Evolutionary conservation across 176 grass and related monocot genomes (phyloP).

Genomic region (Chloris gayana): DNA sequence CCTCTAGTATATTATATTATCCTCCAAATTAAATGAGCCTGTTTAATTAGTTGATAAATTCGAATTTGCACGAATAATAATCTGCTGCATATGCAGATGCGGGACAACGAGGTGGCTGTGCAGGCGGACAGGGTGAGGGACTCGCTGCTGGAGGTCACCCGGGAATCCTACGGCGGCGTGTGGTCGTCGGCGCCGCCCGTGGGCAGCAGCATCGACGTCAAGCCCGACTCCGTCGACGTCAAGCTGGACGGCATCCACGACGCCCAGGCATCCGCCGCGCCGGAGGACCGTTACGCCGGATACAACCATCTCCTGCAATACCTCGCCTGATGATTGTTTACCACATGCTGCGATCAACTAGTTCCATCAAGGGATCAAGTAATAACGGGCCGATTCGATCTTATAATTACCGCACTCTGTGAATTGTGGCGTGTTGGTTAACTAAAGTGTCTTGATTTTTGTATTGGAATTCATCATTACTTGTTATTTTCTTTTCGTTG

Average conservation of each 20-base stretch:
- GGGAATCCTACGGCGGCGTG: constrained; percentile 46
- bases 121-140: constrained; percentile 80
- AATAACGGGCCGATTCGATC: not conserved
- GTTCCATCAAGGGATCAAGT: not conserved
- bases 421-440: not conserved
- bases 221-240: constrained; percentile 19
- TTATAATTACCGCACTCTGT: not conserved
- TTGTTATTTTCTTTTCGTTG: not conserved
- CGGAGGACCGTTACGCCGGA: constrained; percentile 42
- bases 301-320: constrained; percentile 68
- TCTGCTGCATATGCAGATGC: constrained; percentile 45
- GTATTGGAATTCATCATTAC: not conserved
- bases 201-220: constrained; percentile 4
- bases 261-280: not conserved
- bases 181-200: constrained; percentile 35
- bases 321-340: constrained; percentile 33
- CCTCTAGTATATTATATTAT: not conserved
- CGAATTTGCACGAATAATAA: not conserved
- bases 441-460: not conserved
- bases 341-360: not conserved
- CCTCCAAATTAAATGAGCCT: not conserved
- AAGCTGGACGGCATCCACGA: constrained; percentile 22
- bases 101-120: constrained; percentile 61
- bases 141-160: constrained; percentile 78
- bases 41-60: not conserved